A percentile compares a stretch with the other conserved stretches of the same genome.
phyloP scores from a whole-genome alignment of 2,329 filamentous ascomycete genomes.

The Clarireedia sp. region DNA sequence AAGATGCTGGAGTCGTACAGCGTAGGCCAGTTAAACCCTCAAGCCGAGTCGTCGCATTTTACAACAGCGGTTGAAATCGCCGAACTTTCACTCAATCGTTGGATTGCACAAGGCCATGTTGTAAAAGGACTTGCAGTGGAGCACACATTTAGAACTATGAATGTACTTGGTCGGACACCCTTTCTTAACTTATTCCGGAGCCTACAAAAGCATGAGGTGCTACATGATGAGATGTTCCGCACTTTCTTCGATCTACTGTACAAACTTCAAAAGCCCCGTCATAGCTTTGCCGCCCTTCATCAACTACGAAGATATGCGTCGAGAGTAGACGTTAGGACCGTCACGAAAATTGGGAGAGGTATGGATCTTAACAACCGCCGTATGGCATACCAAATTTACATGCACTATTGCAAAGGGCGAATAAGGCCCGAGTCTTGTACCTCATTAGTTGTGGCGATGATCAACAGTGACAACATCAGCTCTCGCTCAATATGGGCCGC shows the following conservation, averaged over 20 bases:
- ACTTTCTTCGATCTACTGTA: conserved; percentile 6
- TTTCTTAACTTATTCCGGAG: background rate
- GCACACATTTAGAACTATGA: background rate
- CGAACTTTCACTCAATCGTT: conserved; percentile 16
- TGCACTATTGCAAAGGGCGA: conserved; percentile 7
- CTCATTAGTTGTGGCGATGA: conserved; percentile 17
- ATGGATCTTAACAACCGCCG: background rate
- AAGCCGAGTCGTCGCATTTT: background rate
- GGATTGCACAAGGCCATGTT: conserved; percentile 16
- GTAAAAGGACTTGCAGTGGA: conserved; percentile 7
- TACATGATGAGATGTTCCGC: conserved; percentile 11
- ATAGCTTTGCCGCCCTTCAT: background rate
- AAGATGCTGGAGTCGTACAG: background rate
- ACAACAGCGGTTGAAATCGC: conserved; percentile 2
- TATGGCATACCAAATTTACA: conserved; percentile 2
- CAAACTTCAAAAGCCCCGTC: background rate
- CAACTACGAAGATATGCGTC: background rate
- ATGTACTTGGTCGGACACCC: background rate
- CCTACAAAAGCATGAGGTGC: conserved; percentile 1
- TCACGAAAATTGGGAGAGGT: background rate
- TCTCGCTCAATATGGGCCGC: conserved; percentile 18
- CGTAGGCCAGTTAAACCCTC: background rate
- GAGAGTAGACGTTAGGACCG: background rate
- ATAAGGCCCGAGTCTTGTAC: conserved; percentile 9
- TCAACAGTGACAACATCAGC: conserved; percentile 11